A percentile compares a stretch with the other conserved stretches of the same genome.
Evolutionary conservation across 116 monocot species (phyloP).

Genomic region (Iris pallida): DNA sequence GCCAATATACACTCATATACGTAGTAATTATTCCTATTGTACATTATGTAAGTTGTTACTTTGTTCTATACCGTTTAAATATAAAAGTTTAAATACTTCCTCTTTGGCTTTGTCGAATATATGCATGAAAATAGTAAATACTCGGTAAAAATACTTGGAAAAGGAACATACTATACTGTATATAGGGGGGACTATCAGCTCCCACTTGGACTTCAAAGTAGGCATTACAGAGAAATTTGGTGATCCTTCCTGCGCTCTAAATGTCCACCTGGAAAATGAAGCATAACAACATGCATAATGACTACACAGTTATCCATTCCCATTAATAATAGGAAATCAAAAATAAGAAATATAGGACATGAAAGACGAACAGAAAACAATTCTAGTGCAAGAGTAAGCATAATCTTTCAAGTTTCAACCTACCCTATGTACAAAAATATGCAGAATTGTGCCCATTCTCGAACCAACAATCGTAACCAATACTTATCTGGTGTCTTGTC

Average conservation of each 20-base stretch:
- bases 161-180: slow-evolving; percentile 68
- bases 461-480: slow-evolving; percentile 65
- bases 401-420: slow-evolving; percentile 6
- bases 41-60: too few species aligned
- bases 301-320: background rate
- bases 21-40: too few species aligned
- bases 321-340: background rate
- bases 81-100: too few species aligned
- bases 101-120: too few species aligned
- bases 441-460: slow-evolving; percentile 84
- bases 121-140: too few species aligned
- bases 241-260: slow-evolving; percentile 61
- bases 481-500: slow-evolving; percentile 50
- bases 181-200: slow-evolving; percentile 58
- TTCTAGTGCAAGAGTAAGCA: background rate
- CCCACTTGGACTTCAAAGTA: slow-evolving; percentile 42
- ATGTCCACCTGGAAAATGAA: slow-evolving; percentile 67
- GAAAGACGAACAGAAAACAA: background rate
- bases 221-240: slow-evolving; percentile 66
- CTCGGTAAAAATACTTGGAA: background rate
- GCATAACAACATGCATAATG: background rate
- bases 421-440: slow-evolving; percentile 96
- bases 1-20: too few species aligned
- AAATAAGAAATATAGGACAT: background rate
- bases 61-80: too few species aligned